Base-by-base conservation (phyloP, 176 grass and related monocot genomes). In the Oryza glumipatula region DNA sequence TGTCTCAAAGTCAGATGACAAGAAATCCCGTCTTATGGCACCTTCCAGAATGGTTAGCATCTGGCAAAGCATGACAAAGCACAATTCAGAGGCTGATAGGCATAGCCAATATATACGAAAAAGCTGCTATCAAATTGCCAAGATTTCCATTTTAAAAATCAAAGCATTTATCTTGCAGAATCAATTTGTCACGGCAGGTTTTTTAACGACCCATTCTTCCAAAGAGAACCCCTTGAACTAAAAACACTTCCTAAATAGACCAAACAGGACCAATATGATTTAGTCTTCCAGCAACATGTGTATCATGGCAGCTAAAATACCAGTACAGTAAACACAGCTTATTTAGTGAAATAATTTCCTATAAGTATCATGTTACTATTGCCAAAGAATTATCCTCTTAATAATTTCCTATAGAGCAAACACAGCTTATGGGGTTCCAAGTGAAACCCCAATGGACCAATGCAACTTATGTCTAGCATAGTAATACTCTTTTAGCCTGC, bases 11-110 rank as follows among this genome's bases (percentile, higher is more conserved):
- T 83, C 87, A 23, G 89, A 86, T 75, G 93, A 94, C 17, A 99
- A 71, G 81, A 87, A 94, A 54, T 99, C 91, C 28, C 83, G 70
- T 79, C 85, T 92, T 72, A 96, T 87, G 81, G 96, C 93, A 86
- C 85, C 74, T 84, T 99, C 96, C 78, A 99, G 81, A 70, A 91
- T 33, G 74, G 93, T 96, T 67, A 99, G 69, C 73, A 92, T 82
- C 96, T 98, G 87, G 74, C 82, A 78, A 87, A 80, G 41, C 47
- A 56, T 65, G 33, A 43, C 41, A 22, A 11, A 0, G 35, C 35
- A 70, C 41, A 66, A 76, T 80, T 88, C 65, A 88, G 65, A 43
- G 21, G 7, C 56, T 22, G n/a, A 23, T 49, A 51, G 4, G n/a
- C 0, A 23, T 64, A 64, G 4, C 38, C 38, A 60, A 82, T 12